A percentile compares a stretch with the other conserved stretches of the same genome.
Evolutionary conservation across 306 rosid species (phyloP).

Genomic region (Acacia melanoxylon): DNA sequence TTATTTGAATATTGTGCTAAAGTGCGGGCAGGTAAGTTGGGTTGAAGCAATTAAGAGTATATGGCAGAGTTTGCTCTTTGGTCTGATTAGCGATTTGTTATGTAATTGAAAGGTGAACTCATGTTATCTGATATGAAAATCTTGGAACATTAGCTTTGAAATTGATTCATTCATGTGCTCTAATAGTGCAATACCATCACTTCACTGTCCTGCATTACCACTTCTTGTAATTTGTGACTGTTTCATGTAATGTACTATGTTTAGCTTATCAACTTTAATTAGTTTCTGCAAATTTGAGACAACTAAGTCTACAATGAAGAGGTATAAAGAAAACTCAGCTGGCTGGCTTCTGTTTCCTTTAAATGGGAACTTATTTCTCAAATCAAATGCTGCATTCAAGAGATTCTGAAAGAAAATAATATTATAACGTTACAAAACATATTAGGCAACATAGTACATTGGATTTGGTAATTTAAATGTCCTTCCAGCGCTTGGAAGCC

Average conservation of each 20-base stretch:
- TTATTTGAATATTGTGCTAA: constrained; percentile 3
- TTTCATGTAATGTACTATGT: neutral
- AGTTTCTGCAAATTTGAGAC: neutral
- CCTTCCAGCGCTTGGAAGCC: constrained; percentile 40
- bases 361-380: neutral
- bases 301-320: neutral
- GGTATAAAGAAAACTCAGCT: neutral
- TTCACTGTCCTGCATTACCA: neutral
- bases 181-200: neutral
- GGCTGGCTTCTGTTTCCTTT: neutral
- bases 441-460: constrained; percentile 46
- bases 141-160: neutral
- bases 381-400: neutral
- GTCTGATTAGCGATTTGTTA: neutral
- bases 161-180: neutral
- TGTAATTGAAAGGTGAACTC: neutral
- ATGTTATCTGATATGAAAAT: neutral
- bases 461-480: constrained; percentile 57
- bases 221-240: neutral
- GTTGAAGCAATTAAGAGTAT: neutral
- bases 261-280: neutral
- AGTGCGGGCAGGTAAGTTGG: neutral
- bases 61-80: neutral
- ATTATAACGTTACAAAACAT: neutral
- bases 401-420: neutral